These are phyloP conservation scores for Arctostaphylos glauca DNA, from an alignment of 148 eudicot species.

Conservation along the genomic window DNA sequence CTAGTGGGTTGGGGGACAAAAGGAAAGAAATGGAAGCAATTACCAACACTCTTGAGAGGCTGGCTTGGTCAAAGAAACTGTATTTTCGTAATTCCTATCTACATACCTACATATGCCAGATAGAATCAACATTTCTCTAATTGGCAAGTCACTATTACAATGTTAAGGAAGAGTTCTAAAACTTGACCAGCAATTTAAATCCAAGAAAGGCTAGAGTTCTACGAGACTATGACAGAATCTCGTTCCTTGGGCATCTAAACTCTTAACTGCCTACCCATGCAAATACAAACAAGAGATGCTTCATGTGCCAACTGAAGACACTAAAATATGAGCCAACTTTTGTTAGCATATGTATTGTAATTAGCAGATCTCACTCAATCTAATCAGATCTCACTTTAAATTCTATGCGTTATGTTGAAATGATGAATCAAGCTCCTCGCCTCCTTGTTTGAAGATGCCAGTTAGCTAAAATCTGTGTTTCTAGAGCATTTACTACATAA, in stretches of 20 bases:
- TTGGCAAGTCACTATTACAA: neutral
- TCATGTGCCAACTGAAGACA: neutral
- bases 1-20: neutral
- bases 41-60: neutral
- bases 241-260: neutral
- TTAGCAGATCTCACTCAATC: too few species aligned
- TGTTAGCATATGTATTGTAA: too few species aligned
- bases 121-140: neutral
- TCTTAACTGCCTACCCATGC: neutral
- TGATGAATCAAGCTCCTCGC: too few species aligned
- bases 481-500: too few species aligned
- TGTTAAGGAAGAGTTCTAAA: conserved; percentile 4
- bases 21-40: too few species aligned
- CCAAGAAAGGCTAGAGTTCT: neutral
- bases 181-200: neutral
- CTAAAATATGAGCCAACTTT: neutral
- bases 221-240: neutral
- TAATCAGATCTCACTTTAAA: too few species aligned
- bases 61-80: neutral
- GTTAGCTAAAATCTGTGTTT: too few species aligned
- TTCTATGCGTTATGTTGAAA: too few species aligned
- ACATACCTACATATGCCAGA: neutral
- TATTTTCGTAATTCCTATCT: neutral
- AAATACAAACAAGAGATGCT: neutral
- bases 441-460: too few species aligned